phyloP scores from a whole-genome alignment of 2,329 filamentous ascomycete genomes.

The Curvularia sp. region DNA sequence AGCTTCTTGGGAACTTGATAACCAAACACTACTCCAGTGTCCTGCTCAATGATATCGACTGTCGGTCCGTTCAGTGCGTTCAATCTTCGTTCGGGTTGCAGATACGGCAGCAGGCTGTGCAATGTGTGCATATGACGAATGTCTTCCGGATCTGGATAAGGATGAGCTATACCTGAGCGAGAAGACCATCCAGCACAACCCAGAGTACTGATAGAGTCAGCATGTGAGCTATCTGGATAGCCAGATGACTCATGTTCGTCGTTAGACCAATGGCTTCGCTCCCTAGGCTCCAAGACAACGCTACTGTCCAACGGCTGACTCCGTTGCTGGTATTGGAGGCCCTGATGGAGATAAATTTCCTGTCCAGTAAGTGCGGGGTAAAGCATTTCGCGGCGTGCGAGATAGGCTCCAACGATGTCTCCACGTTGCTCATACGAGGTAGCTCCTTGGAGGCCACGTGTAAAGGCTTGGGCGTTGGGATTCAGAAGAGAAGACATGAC shows the following conservation, averaged over 20 bases:
- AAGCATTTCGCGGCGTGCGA: slow-evolving; percentile 7
- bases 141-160: slow-evolving; percentile 28
- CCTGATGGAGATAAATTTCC: background rate
- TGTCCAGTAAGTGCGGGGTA: slow-evolving; percentile 3
- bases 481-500: slow-evolving; percentile 2
- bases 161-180: background rate
- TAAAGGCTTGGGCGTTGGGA: background rate
- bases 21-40: slow-evolving; percentile 8
- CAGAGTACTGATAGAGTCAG: background rate
- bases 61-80: slow-evolving; percentile 14
- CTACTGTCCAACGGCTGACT: background rate
- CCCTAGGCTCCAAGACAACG: background rate
- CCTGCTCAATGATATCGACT: slow-evolving; percentile 28
- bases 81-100: slow-evolving; percentile 24
- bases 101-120: slow-evolving; percentile 22
- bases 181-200: slow-evolving; percentile 1
- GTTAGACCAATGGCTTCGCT: background rate
- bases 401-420: slow-evolving; percentile 22
- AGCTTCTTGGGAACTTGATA: slow-evolving; percentile 27
- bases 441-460: background rate
- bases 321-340: background rate
- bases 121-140: slow-evolving; percentile 31
- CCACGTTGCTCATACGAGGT: slow-evolving; percentile 6
- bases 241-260: slow-evolving; percentile 5
- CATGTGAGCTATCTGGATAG: background rate